phyloP scores from a whole-genome alignment of 257 asterid species.

The Nicotiana noctiflora region DNA sequence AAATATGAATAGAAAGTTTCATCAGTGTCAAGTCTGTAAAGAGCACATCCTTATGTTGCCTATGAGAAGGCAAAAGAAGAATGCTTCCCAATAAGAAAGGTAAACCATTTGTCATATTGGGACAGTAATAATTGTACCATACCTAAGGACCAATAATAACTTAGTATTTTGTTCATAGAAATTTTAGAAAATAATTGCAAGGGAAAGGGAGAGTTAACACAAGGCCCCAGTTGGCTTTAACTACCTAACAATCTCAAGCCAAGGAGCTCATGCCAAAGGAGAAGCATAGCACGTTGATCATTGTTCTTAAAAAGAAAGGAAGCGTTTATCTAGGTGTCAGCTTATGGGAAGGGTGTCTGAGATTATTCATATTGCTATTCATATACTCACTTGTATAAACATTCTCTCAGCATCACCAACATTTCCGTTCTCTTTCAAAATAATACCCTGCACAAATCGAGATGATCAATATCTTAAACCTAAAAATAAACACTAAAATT shows the following conservation, averaged over 20 bases:
- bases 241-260: neutral
- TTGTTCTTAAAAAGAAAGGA: neutral
- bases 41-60: neutral
- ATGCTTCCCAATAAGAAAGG: neutral
- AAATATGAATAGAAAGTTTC: neutral
- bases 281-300: neutral
- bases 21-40: neutral
- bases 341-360: neutral
- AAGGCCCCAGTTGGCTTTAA: neutral
- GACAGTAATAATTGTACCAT: neutral
- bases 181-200: neutral
- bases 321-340: neutral
- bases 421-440: conserved; percentile 77
- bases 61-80: neutral
- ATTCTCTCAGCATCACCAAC: conserved; percentile 91
- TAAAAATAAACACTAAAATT: neutral
- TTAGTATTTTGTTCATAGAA: neutral
- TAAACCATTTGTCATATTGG: neutral
- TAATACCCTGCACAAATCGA: conserved; percentile 60
- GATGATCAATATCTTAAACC: neutral
- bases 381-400: conserved; percentile 76
- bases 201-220: neutral
- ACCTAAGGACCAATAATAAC: neutral
- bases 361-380: neutral
- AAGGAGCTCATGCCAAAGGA: neutral